phyloP scores from a whole-genome alignment of 768 basidiomycete species.

The Pisolithus albus region DNA sequence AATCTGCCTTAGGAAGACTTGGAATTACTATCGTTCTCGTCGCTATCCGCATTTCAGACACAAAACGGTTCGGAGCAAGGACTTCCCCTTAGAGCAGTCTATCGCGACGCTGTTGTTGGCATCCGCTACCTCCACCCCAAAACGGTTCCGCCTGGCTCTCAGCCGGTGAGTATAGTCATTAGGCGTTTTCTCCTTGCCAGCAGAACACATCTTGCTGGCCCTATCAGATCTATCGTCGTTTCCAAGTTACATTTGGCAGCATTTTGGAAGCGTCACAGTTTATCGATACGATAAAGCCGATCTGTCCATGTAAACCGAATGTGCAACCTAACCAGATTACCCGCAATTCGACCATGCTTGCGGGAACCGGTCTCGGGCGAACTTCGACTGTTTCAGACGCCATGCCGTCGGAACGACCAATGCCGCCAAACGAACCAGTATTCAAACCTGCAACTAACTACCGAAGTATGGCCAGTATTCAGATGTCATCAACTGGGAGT shows the following conservation, averaged over 20 bases:
- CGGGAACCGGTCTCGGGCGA: constrained; percentile 10
- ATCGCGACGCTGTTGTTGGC: constrained; percentile 66
- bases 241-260: constrained; percentile 66
- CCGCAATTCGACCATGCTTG: constrained; percentile 12
- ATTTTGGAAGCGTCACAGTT: constrained; percentile 45
- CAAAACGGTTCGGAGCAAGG: constrained; percentile 39
- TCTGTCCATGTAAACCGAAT: constrained; percentile 72
- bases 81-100: constrained; percentile 75
- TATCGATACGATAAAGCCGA: constrained; percentile 52
- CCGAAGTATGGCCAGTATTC: constrained; percentile 1
- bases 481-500: background rate
- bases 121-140: constrained; percentile 63
- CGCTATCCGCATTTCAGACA: constrained; percentile 27
- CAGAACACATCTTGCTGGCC: constrained; percentile 1
- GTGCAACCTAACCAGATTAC: constrained; percentile 23
- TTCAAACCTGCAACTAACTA: background rate
- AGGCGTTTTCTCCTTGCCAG: background rate
- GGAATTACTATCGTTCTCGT: constrained; percentile 65
- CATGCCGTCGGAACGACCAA: background rate
- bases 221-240: constrained; percentile 61
- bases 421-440: background rate
- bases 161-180: constrained; percentile 23
- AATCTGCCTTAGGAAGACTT: constrained; percentile 56
- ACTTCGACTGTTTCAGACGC: constrained; percentile 6
- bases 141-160: constrained; percentile 20